Evolutionary conservation across 202 grass and related monocot genomes (phyloP), one percentile per base, ranked within the genome.

Genomic region (Panicum hallii): DNA sequence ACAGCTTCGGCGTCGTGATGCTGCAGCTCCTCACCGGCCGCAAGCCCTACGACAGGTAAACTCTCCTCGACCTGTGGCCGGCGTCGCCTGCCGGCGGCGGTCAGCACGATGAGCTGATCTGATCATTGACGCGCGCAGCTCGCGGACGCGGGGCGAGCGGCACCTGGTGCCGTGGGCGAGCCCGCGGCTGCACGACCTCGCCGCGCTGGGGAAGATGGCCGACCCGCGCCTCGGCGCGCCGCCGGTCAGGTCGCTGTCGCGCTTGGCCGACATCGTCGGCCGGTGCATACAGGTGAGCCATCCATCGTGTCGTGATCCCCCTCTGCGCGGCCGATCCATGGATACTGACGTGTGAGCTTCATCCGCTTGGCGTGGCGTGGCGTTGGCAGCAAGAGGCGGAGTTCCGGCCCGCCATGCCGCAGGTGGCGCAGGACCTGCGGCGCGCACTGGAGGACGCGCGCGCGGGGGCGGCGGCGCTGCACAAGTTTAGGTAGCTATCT

Each of bases 11-110:
- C 43, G 91, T 93, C 8, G 83, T 95, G 78, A 84, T 98, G 95
- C 80, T 98, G 80, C 89, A 98, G 77, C 91, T 98, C 17, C 93
- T 98, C 64, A 95, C 93, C 0, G 95, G 93, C 14, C 93, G 91
- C 20, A 87, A 63, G 36, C 91, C 93, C 38, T 95, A 93, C 79
- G 95, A 95, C 64, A 87, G 83, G 92, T 90, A 65, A 6, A 7
- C 38, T 19, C 17, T 26, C 12, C 44, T 36, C 9, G 9, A 15
- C 4, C 47, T 19, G 12, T 8, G 22, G 22, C 26, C 26, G 26
- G 26, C 26, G 26, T 26, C 26, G 26, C 26, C 26, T 26, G 26
- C 30, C 26, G 9, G 16, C 72, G 17, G 12, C n/a, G 14, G 32
- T 20, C 19, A 19, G 23, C 6, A 7, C 16, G 28, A 38, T 14